Base-by-base conservation (phyloP, 306 rosid species). In the Castanea sativa region DNA sequence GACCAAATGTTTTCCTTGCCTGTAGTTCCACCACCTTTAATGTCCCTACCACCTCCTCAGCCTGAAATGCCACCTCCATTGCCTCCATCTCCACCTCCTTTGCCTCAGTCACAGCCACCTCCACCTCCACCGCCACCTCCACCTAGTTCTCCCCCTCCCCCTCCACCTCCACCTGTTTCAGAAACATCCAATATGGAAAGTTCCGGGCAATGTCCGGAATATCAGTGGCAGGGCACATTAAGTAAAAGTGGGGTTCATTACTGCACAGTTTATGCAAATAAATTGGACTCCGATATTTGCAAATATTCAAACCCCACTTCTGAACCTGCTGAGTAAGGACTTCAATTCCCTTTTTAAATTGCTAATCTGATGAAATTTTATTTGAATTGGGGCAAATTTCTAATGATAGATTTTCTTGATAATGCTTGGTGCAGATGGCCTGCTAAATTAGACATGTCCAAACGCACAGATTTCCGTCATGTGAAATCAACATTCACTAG, bases 191-290 rank as follows among this genome's bases (percentile, higher is more conserved):
- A 70, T 38, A 76, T 82, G 73, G 95, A 88, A 79, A 81, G 61
- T 85, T 81, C 88, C 6, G 89, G 81, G 71, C 90, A 86, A 72
- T 32, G 65, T 71, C 73, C 19, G 23, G 94, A 81, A 72, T 84
- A 86, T 78, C 91, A 87, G 55, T 95, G 99, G 99, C 94, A 87
- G 88, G 99, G 99, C 32, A 51, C 78, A 73, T 78, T 95, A 20
- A 90, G 98, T 82, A 95, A 95, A 90, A 95, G 99, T 43, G 99
- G 98, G 78, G 91, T 92, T 86, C 96, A 78, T 78, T 95, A 95
- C 89, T 91, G 99, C 84, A 85, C 96, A 63, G 84, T 95, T 80
- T 84, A 85, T 85, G 94, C 99, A 38, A 77, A 83, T 51, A 84
- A 90, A 84, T 90, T 83, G 81, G 96, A 87, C 73, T 92, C 99